Percentiles rank a stretch among this genome's conserved stretches.
phyloP scores from a whole-genome alignment of 2,329 filamentous ascomycete species.

The Hymenoscyphus salicellus region DNA sequence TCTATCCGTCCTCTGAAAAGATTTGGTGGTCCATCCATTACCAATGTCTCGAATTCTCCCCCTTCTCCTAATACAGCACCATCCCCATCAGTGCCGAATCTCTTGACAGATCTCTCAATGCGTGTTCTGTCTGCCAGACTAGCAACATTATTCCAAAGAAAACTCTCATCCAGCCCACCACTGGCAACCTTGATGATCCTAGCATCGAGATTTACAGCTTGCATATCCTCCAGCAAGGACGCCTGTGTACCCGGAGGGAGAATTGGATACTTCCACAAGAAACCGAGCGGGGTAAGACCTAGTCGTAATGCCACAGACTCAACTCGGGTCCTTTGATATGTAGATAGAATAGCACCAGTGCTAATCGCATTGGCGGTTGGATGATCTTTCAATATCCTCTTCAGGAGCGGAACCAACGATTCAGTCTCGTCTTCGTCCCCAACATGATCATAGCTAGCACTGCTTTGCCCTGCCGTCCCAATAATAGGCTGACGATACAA shows the following conservation, averaged over 20 bases:
- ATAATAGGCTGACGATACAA: constrained; percentile 77
- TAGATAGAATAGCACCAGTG: constrained; percentile 88
- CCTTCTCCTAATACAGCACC: constrained; percentile 86
- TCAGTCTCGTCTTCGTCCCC: constrained; percentile 74
- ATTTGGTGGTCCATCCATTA: constrained; percentile 70
- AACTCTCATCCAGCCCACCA: constrained; percentile 75
- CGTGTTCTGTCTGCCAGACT: constrained; percentile 47
- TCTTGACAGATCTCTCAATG: constrained; percentile 53
- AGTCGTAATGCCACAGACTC: constrained; percentile 85
- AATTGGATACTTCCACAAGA: constrained; percentile 85
- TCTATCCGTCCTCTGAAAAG: constrained; percentile 72
- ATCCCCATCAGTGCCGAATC: constrained; percentile 63
- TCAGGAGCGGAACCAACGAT: constrained; percentile 74
- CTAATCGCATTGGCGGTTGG: constrained; percentile 83
- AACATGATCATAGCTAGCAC: constrained; percentile 61
- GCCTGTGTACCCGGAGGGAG: constrained; percentile 52
- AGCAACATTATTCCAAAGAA: constrained; percentile 79
- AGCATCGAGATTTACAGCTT: constrained; percentile 72
- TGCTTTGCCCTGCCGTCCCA: constrained; percentile 67
- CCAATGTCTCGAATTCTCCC: constrained; percentile 92
- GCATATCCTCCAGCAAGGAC: constrained; percentile 78
- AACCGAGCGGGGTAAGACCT: constrained; percentile 79
- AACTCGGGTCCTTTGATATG: constrained; percentile 93
- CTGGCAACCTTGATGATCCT: constrained; percentile 93
- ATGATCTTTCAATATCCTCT: constrained; percentile 61